A percentile compares a stretch with the other conserved stretches of the same genome.
Evolutionary conservation across 352 stramenopile species (phyloP).

Genomic region (Phytophthora fragariaefolia): DNA sequence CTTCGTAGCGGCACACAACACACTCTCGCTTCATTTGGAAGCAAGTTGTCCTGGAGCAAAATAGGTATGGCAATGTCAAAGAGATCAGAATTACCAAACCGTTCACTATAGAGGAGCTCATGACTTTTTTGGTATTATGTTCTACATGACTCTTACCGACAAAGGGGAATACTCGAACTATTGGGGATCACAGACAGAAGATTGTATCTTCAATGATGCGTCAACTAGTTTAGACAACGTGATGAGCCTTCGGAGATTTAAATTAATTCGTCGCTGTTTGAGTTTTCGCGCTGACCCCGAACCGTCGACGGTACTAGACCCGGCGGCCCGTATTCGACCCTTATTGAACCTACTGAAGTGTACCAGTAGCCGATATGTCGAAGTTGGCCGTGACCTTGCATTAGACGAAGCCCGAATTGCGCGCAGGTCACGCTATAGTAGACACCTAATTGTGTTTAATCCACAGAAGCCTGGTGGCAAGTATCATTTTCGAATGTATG

Average conservation of each 20-base stretch:
- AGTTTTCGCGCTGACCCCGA: constrained; percentile 4
- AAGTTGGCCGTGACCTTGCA: constrained; percentile 32
- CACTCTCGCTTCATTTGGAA: constrained; percentile 8
- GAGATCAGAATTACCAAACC: constrained; percentile 2
- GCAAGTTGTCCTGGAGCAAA: constrained; percentile 8
- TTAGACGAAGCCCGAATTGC: constrained; percentile 40
- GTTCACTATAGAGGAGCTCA: constrained; percentile 20
- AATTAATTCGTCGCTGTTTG: constrained; percentile 18
- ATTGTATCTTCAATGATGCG: constrained; percentile 3
- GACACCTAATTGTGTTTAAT: constrained; percentile 37
- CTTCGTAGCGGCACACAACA: too few species aligned
- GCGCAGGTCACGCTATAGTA: constrained; percentile 25
- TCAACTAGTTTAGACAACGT: constrained; percentile 11
- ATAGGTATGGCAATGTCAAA: constrained; percentile 7
- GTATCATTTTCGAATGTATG: constrained; percentile 41
- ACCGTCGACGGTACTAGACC: not conserved
- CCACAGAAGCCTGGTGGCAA: constrained; percentile 30
- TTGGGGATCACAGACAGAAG: constrained; percentile 14
- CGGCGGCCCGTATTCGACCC: constrained; percentile 25
- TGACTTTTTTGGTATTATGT: constrained; percentile 16
- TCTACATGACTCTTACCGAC: constrained; percentile 19
- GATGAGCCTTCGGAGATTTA: constrained; percentile 15
- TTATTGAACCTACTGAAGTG: constrained; percentile 38
- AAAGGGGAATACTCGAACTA: constrained; percentile 18
- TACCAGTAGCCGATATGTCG: constrained; percentile 24